Base-by-base conservation (phyloP, 495 filamentous ascomycete genomes). In the Parathielavia hyrcaniae region DNA sequence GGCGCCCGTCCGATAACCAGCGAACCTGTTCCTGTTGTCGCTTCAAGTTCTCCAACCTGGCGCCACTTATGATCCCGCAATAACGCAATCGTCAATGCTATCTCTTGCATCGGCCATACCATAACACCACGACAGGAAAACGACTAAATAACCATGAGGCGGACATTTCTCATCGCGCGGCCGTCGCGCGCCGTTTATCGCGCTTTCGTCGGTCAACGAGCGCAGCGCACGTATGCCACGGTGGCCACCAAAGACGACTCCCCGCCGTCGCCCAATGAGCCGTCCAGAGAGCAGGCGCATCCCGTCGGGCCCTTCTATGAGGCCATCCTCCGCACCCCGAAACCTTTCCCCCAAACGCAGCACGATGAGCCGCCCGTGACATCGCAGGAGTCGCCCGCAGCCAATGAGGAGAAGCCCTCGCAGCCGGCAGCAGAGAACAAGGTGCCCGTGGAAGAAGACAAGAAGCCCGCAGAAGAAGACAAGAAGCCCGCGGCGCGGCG, bases 221-320 rank as follows among this genome's bases (percentile, higher is more conserved):
- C 55, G 38, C 67, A 65, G 12, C 69, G 65, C 60, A 40, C 55
- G 22, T 68, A 64, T 46, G 64, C 69, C 19, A 47, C 57, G 16
- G 13, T 38, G 12, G 14, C 50, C 50, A 52, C 39, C 50, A 52
- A 52, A 34, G 20, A n/a, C 14, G 50, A 52, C 30, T 32, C 60
- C 35, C 57, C 56, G 19, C 59, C 61, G 47, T 53, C 56, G 35
- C 61, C 69, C 30, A 58, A 56, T 14, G 58, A 61, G 36, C 57
- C 56, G 22, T 52, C 60, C 39, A 48, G 55, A 19, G 60, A 59
- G 36, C 71, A 76, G 46, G 75, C 73, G 7, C 59, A 63, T 38
- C 71, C 71, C 5, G 58, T 70, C 22, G 72, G 70, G 9, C 44
- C 67, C 50, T 81, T 74, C 61, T 77, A 79, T 60, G 71, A 74